Percentiles rank a stretch among this genome's conserved stretches.
Evolutionary conservation across 768 basidiomycete genomes (phyloP).

Genomic region (Boletus tomentosulus): DNA sequence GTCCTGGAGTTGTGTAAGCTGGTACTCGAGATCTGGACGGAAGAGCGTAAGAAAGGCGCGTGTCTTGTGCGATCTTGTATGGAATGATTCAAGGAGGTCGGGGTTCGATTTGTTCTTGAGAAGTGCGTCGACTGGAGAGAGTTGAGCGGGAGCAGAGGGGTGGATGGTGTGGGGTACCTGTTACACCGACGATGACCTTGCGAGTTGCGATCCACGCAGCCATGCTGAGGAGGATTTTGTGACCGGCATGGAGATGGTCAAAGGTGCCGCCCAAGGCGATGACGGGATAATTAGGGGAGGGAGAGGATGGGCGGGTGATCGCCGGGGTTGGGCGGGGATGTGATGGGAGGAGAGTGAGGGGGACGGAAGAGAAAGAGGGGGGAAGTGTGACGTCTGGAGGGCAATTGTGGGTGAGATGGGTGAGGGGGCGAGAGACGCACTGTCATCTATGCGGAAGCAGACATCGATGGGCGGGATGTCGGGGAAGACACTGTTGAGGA

Average conservation of each 20-base stretch:
- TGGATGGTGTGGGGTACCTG: conserved; percentile 45
- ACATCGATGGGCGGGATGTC: conserved; percentile 39
- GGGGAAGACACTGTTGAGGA: conserved; percentile 56
- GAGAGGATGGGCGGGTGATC: neutral
- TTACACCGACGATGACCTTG: conserved; percentile 88
- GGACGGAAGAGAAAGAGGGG: conserved; percentile 35
- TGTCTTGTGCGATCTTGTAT: conserved; percentile 51
- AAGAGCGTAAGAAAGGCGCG: conserved; percentile 69
- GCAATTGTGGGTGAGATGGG: conserved; percentile 1
- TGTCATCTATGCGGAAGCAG: conserved; percentile 42
- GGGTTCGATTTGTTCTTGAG: conserved; percentile 68
- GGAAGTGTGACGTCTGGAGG: conserved; percentile 38
- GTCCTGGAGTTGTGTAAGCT: conserved; percentile 74
- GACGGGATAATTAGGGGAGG: conserved; percentile 48
- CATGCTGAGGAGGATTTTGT: conserved; percentile 95
- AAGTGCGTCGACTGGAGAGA: conserved; percentile 57
- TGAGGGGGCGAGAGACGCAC: conserved; percentile 29
- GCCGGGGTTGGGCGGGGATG: conserved; percentile 1
- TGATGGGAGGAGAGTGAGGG: conserved; percentile 20
- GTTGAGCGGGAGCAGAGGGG: conserved; percentile 9
- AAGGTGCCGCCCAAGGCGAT: conserved; percentile 94
- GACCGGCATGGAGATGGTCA: conserved; percentile 95
- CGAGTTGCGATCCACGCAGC: conserved; percentile 72
- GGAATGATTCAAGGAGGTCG: conserved; percentile 61
- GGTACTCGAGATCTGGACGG: conserved; percentile 57